These are phyloP conservation scores for Botryobasidium botryosum DNA, from an alignment of 768 basidiomycete species.

Conservation along the genomic window DNA sequence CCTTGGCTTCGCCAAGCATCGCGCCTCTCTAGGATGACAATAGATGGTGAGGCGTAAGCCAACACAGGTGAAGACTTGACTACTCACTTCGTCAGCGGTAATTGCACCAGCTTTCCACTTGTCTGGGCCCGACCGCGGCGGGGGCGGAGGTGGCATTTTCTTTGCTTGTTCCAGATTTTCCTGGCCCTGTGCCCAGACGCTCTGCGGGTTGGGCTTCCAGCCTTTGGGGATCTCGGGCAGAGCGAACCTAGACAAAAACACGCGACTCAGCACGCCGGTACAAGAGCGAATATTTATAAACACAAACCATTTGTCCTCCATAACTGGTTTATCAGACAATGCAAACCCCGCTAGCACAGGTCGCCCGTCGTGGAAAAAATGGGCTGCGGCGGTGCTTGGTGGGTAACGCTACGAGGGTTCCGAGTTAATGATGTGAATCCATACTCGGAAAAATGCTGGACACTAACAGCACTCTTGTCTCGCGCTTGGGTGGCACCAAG, in stretches of 20 bases:
- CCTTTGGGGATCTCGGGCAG: slow-evolving; percentile 64
- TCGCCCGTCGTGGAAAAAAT: slow-evolving; percentile 66
- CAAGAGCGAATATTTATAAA: slow-evolving; percentile 1
- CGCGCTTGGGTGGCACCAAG: slow-evolving; percentile 12
- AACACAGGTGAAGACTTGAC: slow-evolving; percentile 2
- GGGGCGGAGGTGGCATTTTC: no score
- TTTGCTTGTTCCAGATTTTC: no score
- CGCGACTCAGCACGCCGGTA: slow-evolving; percentile 11
- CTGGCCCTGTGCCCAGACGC: slow-evolving; percentile 39
- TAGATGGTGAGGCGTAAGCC: no score
- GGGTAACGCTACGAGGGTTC: no score
- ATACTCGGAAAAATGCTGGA: no score
- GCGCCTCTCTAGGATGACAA: slow-evolving; percentile 47
- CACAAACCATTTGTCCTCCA: slow-evolving; percentile 51
- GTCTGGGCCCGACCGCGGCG: no score
- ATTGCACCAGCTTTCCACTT: slow-evolving; percentile 25
- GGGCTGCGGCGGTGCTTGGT: no score
- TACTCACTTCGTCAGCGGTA: slow-evolving; percentile 55
- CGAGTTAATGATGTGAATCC: no score
- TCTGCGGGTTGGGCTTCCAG: slow-evolving; percentile 72
- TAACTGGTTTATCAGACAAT: slow-evolving; percentile 45
- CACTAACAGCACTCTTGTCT: no score
- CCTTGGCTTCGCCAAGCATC: slow-evolving; percentile 64
- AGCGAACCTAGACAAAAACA: slow-evolving; percentile 43
- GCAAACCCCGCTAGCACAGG: slow-evolving; percentile 61